A percentile compares a stretch with the other conserved stretches of the same genome.
Evolutionary conservation across 495 filamentous ascomycete genomes (phyloP).

Genomic region (Glarea lozoyensis): DNA sequence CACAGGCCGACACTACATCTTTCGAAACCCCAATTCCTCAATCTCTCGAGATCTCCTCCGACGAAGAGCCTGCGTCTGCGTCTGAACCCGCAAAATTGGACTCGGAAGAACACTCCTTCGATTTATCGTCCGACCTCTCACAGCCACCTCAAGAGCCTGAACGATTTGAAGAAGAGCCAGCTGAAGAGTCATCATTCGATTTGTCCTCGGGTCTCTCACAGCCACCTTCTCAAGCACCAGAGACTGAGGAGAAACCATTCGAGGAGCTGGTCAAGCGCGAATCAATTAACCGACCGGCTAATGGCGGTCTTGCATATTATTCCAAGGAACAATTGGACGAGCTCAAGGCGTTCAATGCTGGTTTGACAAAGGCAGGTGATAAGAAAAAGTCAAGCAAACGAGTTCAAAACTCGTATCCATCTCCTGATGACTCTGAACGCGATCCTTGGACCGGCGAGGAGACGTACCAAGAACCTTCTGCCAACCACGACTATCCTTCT

Average conservation of each 20-base stretch:
- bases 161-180: neutral
- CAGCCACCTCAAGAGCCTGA: neutral
- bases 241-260: neutral
- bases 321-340: constrained; percentile 20
- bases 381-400: constrained; percentile 11
- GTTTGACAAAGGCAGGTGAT: constrained; percentile 16
- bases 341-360: constrained; percentile 13
- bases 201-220: no score
- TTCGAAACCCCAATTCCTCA: constrained; percentile 7
- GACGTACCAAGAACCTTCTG: neutral
- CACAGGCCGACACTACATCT: neutral
- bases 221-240: no score
- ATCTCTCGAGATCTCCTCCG: constrained; percentile 9
- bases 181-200: neutral
- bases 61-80: neutral
- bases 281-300: neutral
- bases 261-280: constrained; percentile 2
- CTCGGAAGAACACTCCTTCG: constrained; percentile 2
- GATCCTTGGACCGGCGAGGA: neutral
- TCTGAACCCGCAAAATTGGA: neutral
- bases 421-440: neutral
- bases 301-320: constrained; percentile 11
- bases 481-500: constrained; percentile 2
- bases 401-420: constrained; percentile 1
- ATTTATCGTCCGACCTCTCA: constrained; percentile 7